Percentiles rank a stretch among this genome's conserved stretches.
Conservation (phyloP, 306 rosid species). For the Begonia masoniana region DNA sequence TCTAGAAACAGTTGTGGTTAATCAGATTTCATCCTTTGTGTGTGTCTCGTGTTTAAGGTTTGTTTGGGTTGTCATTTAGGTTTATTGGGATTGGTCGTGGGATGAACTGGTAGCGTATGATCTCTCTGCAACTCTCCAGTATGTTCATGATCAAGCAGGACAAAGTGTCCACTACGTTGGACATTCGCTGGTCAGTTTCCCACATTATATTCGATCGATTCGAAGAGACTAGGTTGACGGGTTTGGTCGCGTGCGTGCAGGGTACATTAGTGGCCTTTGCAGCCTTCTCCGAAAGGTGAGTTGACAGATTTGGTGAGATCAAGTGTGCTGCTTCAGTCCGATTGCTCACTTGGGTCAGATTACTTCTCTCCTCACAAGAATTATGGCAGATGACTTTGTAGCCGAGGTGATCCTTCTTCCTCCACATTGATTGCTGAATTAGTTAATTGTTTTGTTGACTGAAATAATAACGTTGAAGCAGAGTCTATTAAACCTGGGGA, state of each 20-base stretch:
- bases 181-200: constrained; percentile 66
- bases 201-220: background rate
- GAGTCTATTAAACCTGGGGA: constrained; percentile 14
- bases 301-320: constrained; percentile 44
- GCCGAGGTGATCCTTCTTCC: constrained; percentile 41
- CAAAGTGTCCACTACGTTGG: constrained; percentile 81
- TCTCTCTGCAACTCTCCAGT: constrained; percentile 65
- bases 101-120: constrained; percentile 89
- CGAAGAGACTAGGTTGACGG: background rate
- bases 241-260: constrained; percentile 24
- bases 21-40: background rate
- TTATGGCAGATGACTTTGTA: constrained; percentile 52
- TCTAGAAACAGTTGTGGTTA: background rate
- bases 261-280: constrained; percentile 80
- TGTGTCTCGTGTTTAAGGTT: background rate
- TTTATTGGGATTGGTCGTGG: constrained; percentile 96
- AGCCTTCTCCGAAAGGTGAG: constrained; percentile 56
- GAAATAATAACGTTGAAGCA: too few relatives aligned
- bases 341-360: constrained; percentile 68
- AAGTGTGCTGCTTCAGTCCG: constrained; percentile 81
- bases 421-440: background rate
- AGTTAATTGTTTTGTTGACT: background rate
- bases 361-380: constrained; percentile 62
- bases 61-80: constrained; percentile 19
- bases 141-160: constrained; percentile 63